Evolutionary conservation across 495 filamentous ascomycete genomes (phyloP).

Genomic region (Jackrogersella multiformis): DNA sequence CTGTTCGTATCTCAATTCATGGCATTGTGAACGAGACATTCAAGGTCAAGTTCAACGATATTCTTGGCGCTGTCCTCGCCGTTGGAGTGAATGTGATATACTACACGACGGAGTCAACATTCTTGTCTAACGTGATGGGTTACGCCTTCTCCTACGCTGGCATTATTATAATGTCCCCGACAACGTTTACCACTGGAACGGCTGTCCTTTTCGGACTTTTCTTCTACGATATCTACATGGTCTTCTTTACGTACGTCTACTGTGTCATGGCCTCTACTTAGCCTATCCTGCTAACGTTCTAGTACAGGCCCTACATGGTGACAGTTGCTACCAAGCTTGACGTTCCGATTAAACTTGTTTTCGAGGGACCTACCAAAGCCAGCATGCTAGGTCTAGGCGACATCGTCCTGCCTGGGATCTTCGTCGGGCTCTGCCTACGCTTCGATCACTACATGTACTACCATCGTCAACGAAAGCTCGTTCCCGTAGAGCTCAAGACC

Average conservation of each 20-base stretch:
- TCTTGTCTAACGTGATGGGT: slow-evolving; percentile 86
- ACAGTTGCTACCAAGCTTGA: slow-evolving; percentile 91
- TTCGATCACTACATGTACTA: slow-evolving; percentile 92
- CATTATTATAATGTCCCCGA: slow-evolving; percentile 87
- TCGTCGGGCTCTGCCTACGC: slow-evolving; percentile 85
- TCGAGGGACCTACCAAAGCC: slow-evolving; percentile 72
- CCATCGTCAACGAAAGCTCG: slow-evolving; percentile 54
- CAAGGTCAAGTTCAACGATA: slow-evolving; percentile 49
- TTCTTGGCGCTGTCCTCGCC: slow-evolving; percentile 69
- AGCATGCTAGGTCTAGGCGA: slow-evolving; percentile 95
- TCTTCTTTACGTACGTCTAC: slow-evolving; percentile 82
- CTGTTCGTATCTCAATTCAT: slow-evolving; percentile 53
- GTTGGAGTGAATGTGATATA: slow-evolving; percentile 70
- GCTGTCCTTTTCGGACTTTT: slow-evolving; percentile 82
- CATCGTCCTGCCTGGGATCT: slow-evolving; percentile 92
- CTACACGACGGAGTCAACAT: slow-evolving; percentile 73
- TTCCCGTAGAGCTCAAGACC: slow-evolving; percentile 49
- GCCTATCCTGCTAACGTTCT: slow-evolving; percentile 26
- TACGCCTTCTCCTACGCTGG: slow-evolving; percentile 85
- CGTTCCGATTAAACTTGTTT: slow-evolving; percentile 91
- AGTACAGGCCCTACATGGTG: slow-evolving; percentile 81
- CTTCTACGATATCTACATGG: slow-evolving; percentile 95
- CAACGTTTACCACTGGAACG: slow-evolving; percentile 84
- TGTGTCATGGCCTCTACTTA: neutral
- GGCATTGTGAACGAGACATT: slow-evolving; percentile 48